Conservation (phyloP, 495 filamentous ascomycete genomes). For the Niebla homalea region DNA sequence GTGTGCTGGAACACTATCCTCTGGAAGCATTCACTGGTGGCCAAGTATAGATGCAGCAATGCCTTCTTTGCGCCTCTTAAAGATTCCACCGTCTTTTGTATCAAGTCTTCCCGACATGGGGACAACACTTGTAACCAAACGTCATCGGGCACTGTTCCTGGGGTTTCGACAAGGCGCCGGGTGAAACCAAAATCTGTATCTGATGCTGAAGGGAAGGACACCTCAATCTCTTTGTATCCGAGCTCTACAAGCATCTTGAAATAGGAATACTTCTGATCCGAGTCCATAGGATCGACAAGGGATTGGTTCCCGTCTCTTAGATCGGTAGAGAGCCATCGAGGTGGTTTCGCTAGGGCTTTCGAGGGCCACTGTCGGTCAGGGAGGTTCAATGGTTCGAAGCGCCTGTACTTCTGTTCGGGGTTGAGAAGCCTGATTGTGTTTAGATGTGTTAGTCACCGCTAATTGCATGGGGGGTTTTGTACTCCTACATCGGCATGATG, state of each 20-base stretch:
- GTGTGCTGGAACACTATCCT: slow-evolving; percentile 74
- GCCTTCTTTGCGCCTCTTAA: slow-evolving; percentile 86
- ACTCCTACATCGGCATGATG: not conserved
- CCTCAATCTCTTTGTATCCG: slow-evolving; percentile 97
- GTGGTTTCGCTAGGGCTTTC: slow-evolving; percentile 63
- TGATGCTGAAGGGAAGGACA: slow-evolving; percentile 88
- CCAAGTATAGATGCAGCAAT: slow-evolving; percentile 93
- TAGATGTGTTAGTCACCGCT: not conserved
- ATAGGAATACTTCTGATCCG: slow-evolving; percentile 82
- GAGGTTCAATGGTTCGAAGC: slow-evolving; percentile 62
- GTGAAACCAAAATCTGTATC: slow-evolving; percentile 96
- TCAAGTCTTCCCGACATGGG: slow-evolving; percentile 87
- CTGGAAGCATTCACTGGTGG: slow-evolving; percentile 55
- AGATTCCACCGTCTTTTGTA: slow-evolving; percentile 79
- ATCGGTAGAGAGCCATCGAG: slow-evolving; percentile 77
- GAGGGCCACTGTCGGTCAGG: slow-evolving; percentile 85
- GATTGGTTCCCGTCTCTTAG: slow-evolving; percentile 82
- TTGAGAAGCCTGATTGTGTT: slow-evolving; percentile 64
- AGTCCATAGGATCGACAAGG: slow-evolving; percentile 73
- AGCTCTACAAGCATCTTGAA: slow-evolving; percentile 89
- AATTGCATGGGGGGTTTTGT: not conserved
- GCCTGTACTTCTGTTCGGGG: slow-evolving; percentile 83
- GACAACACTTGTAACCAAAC: slow-evolving; percentile 93
- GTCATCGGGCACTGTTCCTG: slow-evolving; percentile 76
- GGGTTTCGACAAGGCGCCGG: slow-evolving; percentile 71